Conservation (phyloP, 257 asterid genomes). For the Parsonsia alboflavescens region DNA sequence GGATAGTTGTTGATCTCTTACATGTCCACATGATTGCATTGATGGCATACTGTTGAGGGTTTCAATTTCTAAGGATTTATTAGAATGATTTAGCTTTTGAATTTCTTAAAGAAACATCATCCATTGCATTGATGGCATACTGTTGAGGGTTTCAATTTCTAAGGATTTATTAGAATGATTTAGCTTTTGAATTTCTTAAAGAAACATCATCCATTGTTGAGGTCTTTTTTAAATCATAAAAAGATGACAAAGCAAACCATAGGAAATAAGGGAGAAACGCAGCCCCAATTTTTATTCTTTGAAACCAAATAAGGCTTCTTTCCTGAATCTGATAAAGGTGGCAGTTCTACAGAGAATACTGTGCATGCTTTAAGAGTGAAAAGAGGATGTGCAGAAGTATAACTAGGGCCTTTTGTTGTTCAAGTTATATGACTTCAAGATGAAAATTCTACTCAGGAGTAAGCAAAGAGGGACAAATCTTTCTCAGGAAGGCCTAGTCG, state of each 20-base stretch:
- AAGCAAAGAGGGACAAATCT: neutral
- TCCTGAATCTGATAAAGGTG: neutral
- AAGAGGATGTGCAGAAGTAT: neutral
- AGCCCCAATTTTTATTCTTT: neutral
- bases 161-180: neutral
- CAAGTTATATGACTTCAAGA: neutral
- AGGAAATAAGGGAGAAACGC: neutral
- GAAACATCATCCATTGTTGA: too few relatives aligned
- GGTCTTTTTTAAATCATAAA: neutral
- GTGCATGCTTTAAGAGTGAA: neutral
- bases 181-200: too few relatives aligned
- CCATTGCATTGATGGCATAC: neutral
- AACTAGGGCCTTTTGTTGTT: neutral
- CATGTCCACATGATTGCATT: neutral
- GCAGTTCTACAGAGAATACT: neutral
- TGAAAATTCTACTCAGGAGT: neutral
- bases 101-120: too few relatives aligned
- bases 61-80: neutral
- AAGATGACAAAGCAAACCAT: neutral
- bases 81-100: neutral
- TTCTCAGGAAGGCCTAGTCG: neutral
- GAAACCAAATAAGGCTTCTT: neutral
- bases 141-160: neutral
- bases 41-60: neutral
- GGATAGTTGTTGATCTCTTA: neutral